Base-by-base conservation (phyloP, 371 early-diverging fungal genomes). In the Mucor racemosus region DNA sequence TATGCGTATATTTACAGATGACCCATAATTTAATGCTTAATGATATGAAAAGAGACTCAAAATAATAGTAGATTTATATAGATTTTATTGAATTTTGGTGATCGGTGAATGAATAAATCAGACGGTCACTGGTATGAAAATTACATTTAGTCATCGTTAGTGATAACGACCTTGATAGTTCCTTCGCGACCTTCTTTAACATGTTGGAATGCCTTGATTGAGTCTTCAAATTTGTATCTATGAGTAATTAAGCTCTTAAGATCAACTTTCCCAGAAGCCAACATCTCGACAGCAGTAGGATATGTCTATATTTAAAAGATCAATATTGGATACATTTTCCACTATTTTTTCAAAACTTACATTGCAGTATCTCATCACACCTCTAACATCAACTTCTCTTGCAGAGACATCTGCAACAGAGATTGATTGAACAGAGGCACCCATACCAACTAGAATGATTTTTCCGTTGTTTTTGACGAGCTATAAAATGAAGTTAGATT, bases 401-500 rank as follows among this genome's bases (percentile, higher is more conserved):
- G 78, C 67, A 36, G 78, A 71, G 4, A 81, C 64, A 56, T 84
- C 84, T 5, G 81, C 73, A 7, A 79, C 76, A 17, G 84, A 81
- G 15, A 84, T 57, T 4, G 75, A 69, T 48, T 84, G 84, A 1
- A 81, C 73, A 17, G 74, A 76, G 14, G 78, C 72, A 44, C 84
- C 84, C 84, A 84, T 84, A 36, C 84, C 84, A 33, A 84, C 84
- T 54, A 84, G 58, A 19, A 81, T 77, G 17, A 84, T 78, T n/a
- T 68, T 58, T 34, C 84, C 84, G 42, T 78, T 80, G 42, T 79
- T 84, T 58, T 78, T 77, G 57, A 75, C 75, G 40, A 84, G 63
- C 83, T 80, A 67, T n/a, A 40, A 17, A 19, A 8, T 6, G 50
- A 21, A 19, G 8, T 53, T 53, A 53, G 53, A 7, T 31, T 50